Evolutionary conservation across 1,284 basidiomycete species (phyloP).

Genomic region (Inonotus hispidus): DNA sequence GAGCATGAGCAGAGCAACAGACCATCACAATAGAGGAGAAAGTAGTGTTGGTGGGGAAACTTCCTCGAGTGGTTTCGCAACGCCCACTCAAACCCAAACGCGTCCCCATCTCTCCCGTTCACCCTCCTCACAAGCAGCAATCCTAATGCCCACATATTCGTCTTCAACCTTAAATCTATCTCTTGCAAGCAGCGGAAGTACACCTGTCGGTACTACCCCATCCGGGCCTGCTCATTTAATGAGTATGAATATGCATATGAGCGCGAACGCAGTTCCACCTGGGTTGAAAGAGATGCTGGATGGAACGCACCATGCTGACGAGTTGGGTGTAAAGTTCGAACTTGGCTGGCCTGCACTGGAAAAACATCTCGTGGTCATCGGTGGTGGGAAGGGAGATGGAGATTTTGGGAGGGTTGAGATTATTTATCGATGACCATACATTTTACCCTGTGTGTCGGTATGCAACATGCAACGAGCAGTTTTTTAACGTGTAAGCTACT

Average conservation of each 20-base stretch:
- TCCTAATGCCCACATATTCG: slow-evolving; percentile 24
- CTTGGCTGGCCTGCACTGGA: slow-evolving; percentile 82
- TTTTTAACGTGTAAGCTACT: too few species aligned
- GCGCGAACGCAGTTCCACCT: slow-evolving; percentile 37
- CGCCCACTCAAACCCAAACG: slow-evolving; percentile 23
- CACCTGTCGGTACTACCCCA: neutral
- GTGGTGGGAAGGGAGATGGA: slow-evolving; percentile 46
- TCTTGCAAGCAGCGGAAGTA: neutral
- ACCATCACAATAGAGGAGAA: too few species aligned
- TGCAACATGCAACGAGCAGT: too few species aligned
- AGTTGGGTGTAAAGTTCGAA: slow-evolving; percentile 78
- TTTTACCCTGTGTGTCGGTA: too few species aligned
- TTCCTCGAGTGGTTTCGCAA: neutral
- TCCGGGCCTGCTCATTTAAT: neutral
- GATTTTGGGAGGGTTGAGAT: slow-evolving; percentile 48
- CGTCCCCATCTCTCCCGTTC: slow-evolving; percentile 43
- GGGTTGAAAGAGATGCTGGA: slow-evolving; percentile 67
- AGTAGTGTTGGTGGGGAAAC: neutral
- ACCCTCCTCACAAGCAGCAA: slow-evolving; percentile 34
- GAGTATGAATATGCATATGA: too few species aligned
- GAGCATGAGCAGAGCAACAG: too few species aligned
- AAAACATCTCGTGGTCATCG: slow-evolving; percentile 63
- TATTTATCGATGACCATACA: slow-evolving; percentile 35
- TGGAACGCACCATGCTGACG: slow-evolving; percentile 89
- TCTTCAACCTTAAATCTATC: slow-evolving; percentile 13